These are phyloP conservation scores for Xylaria sp. DNA, from an alignment of 2,329 filamentous ascomycete species.

Conservation along the genomic window DNA sequence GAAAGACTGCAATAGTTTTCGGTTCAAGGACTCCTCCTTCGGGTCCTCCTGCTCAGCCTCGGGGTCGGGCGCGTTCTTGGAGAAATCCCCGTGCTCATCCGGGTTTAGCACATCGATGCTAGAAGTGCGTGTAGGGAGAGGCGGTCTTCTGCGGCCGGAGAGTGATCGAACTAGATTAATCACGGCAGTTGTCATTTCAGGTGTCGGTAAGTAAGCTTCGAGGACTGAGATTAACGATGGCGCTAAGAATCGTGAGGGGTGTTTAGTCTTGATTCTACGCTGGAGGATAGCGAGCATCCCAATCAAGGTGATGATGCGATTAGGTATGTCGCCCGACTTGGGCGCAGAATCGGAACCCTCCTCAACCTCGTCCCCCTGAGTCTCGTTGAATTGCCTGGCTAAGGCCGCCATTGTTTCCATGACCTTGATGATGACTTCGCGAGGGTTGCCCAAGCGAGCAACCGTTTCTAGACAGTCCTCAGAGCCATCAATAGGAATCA, in stretches of 20 bases:
- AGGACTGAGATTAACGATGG: conserved; percentile 79
- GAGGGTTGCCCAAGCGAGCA: conserved; percentile 80
- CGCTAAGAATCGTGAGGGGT: conserved; percentile 81
- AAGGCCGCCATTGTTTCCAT: conserved; percentile 76
- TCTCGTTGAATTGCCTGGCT: conserved; percentile 57
- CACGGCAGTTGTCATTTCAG: conserved; percentile 75
- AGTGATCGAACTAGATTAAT: conserved; percentile 77
- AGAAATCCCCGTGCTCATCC: conserved; percentile 65
- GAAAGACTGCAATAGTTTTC: conserved; percentile 77
- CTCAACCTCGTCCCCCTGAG: conserved; percentile 55
- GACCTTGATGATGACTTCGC: conserved; percentile 84
- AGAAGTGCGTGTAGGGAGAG: conserved; percentile 68
- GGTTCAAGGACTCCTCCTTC: conserved; percentile 70
- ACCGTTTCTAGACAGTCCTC: conserved; percentile 78
- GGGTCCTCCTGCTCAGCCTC: conserved; percentile 66
- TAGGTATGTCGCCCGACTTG: conserved; percentile 44
- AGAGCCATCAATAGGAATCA: conserved; percentile 75
- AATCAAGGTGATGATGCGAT: conserved; percentile 75
- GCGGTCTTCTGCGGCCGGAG: conserved; percentile 73
- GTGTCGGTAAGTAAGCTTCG: conserved; percentile 70
- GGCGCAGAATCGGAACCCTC: conserved; percentile 53
- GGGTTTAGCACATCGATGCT: conserved; percentile 66
- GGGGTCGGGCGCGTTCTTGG: conserved; percentile 69
- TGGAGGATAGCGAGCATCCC: conserved; percentile 79
- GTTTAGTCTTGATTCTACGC: conserved; percentile 78